phyloP scores from a whole-genome alignment of 2,329 filamentous ascomycete genomes.

The Penicillium janthinellum region DNA sequence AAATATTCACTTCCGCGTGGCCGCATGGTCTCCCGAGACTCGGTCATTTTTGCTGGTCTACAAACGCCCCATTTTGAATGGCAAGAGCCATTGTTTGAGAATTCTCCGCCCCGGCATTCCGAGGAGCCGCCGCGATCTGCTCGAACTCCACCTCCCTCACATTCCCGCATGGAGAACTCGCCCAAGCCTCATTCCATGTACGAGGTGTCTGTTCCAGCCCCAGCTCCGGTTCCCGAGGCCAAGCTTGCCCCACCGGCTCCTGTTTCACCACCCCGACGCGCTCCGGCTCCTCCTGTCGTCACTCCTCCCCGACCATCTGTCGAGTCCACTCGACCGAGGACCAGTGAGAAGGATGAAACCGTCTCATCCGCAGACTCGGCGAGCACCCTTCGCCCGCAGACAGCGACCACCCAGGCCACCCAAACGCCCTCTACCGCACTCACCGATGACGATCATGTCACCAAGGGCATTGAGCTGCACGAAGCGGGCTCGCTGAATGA shows the following conservation, averaged over 20 bases:
- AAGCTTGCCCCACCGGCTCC: slow-evolving; percentile 3
- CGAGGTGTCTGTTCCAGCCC: slow-evolving; percentile 29
- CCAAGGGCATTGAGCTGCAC: slow-evolving; percentile 87
- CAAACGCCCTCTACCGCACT: slow-evolving; percentile 32
- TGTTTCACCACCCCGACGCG: slow-evolving; percentile 15
- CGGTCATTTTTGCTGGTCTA: slow-evolving; percentile 60
- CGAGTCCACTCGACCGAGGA: slow-evolving; percentile 16
- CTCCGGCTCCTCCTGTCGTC: slow-evolving; percentile 8
- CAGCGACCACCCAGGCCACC: slow-evolving; percentile 32
- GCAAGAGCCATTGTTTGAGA: slow-evolving; percentile 59
- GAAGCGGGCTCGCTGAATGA: slow-evolving; percentile 85
- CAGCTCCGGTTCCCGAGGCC: not conserved
- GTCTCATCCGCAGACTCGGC: slow-evolving; percentile 64
- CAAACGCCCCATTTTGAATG: slow-evolving; percentile 62
- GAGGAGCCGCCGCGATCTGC: slow-evolving; percentile 25
- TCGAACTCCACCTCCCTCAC: slow-evolving; percentile 38
- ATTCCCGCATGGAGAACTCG: slow-evolving; percentile 22
- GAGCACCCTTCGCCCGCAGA: slow-evolving; percentile 58
- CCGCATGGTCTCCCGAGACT: slow-evolving; percentile 71
- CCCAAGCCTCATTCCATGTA: slow-evolving; percentile 33
- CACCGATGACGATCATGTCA: slow-evolving; percentile 77
- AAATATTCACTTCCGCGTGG: slow-evolving; percentile 83
- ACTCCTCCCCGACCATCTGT: slow-evolving; percentile 15
- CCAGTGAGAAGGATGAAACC: slow-evolving; percentile 43
- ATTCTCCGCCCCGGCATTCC: slow-evolving; percentile 36